Percentiles rank a stretch among this genome's conserved stretches.
phyloP scores from a whole-genome alignment of 345 rosid genomes.

The Brassica cretica region DNA sequence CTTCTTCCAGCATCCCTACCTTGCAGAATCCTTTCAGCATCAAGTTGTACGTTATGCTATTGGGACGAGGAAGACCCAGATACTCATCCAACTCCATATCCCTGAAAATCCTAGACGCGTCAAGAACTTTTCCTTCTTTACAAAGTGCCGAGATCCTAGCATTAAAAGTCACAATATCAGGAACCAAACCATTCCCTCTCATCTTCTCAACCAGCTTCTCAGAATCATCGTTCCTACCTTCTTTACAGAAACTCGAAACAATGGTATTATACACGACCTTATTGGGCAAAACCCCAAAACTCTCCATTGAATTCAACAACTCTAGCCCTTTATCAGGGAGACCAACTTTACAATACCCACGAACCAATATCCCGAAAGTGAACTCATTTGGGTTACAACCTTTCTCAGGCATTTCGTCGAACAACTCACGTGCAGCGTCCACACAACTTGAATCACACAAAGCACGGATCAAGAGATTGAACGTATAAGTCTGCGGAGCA shows the following conservation, averaged over 20 bases:
- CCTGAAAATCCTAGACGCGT: slow-evolving; percentile 88
- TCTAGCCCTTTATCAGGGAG: slow-evolving; percentile 54
- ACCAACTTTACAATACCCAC: slow-evolving; percentile 81
- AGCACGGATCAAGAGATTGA: slow-evolving; percentile 64
- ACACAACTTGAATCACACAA: slow-evolving; percentile 69
- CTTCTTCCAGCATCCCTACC: slow-evolving; percentile 84
- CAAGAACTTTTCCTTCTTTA: slow-evolving; percentile 63
- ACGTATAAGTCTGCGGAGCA: slow-evolving; percentile 75
- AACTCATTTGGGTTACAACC: slow-evolving; percentile 80
- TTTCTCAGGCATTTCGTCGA: slow-evolving; percentile 82
- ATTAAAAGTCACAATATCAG: slow-evolving; percentile 83
- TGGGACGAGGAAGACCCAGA: slow-evolving; percentile 84
- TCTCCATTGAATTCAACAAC: slow-evolving; percentile 58
- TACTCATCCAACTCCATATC: slow-evolving; percentile 83
- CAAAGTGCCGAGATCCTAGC: slow-evolving; percentile 88
- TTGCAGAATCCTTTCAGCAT: slow-evolving; percentile 81
- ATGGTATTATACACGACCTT: slow-evolving; percentile 77
- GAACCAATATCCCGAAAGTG: slow-evolving; percentile 79
- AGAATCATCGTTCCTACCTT: slow-evolving; percentile 75
- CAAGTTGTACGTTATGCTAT: slow-evolving; percentile 68
- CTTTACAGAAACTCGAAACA: slow-evolving; percentile 75
- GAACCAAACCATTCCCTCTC: slow-evolving; percentile 71
- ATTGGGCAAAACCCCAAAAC: slow-evolving; percentile 55
- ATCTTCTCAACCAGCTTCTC: slow-evolving; percentile 79
- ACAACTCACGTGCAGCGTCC: slow-evolving; percentile 69